Evolutionary conservation across 1,139 yeast genomes (phyloP).

Genomic region (Nakaseomyces sp.): DNA sequence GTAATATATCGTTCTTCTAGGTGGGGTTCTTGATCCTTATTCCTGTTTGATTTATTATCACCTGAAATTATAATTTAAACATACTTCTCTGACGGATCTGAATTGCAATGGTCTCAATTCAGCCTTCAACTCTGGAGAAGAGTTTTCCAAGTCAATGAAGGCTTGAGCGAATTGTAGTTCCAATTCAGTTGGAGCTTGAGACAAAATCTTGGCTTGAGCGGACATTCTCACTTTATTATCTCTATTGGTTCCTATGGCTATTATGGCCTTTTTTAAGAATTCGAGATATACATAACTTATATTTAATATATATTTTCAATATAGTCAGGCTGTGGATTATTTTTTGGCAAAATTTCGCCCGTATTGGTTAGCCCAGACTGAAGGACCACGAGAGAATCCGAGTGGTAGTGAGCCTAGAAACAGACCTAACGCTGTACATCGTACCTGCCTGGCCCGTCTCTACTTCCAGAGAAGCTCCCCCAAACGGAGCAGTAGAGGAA

Average conservation of each 20-base stretch:
- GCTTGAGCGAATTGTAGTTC: conserved; percentile 99
- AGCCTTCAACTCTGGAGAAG: conserved; percentile 91
- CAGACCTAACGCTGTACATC: background rate
- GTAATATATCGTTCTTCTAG: too few species aligned
- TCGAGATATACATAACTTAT: conserved; percentile 1
- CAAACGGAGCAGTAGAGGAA: too few species aligned
- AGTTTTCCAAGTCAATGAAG: conserved; percentile 90
- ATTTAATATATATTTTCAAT: conserved; percentile 3
- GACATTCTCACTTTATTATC: conserved; percentile 7
- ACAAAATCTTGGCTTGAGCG: conserved; percentile 56
- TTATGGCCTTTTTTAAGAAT: conserved; percentile 3
- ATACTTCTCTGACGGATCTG: conserved; percentile 90
- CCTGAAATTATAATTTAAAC: conserved; percentile 20
- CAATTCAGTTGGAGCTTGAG: conserved; percentile 90
- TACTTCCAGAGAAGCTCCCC: too few species aligned
- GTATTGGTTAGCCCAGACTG: background rate
- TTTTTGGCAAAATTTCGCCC: conserved; percentile 1
- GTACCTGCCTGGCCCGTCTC: background rate
- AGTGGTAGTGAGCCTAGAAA: background rate
- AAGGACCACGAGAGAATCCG: too few species aligned
- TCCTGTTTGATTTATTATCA: background rate
- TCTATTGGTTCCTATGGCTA: conserved; percentile 11
- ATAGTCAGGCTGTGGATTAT: conserved; percentile 4
- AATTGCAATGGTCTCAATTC: conserved; percentile 97
- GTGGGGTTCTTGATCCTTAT: background rate